These are phyloP conservation scores for Aspergillus bridgeri DNA, from an alignment of 495 filamentous ascomycete species.

Conservation along the genomic window DNA sequence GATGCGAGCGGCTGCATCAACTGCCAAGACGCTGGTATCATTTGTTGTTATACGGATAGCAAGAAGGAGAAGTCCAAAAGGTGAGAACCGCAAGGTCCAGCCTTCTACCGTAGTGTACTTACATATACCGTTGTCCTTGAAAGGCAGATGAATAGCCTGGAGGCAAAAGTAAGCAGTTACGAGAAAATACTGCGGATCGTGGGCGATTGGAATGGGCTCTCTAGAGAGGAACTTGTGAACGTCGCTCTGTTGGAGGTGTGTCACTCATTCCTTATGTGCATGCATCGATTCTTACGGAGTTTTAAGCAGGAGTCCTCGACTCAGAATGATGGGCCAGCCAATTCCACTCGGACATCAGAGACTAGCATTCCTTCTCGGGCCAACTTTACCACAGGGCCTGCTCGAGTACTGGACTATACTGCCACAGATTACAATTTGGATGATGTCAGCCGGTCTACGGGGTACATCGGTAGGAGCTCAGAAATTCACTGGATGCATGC, in stretches of 20 bases:
- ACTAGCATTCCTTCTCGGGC: not conserved
- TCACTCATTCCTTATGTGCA: not conserved
- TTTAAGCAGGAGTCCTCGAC: slow-evolving; percentile 25
- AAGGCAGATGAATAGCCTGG: slow-evolving; percentile 49
- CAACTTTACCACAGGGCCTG: not conserved
- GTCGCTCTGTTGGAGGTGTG: slow-evolving; percentile 35
- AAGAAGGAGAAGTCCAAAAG: slow-evolving; percentile 56
- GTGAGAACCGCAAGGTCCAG: slow-evolving; percentile 24
- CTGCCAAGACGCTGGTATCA: slow-evolving; percentile 47
- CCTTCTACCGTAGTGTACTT: not conserved
- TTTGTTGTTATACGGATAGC: slow-evolving; percentile 54
- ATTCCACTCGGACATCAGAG: not conserved
- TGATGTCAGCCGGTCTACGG: slow-evolving; percentile 43
- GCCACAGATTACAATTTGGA: slow-evolving; percentile 57
- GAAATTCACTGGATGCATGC: slow-evolving; percentile 58
- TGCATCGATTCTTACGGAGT: slow-evolving; percentile 6
- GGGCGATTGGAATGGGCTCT: slow-evolving; percentile 36
- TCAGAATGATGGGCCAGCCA: not conserved
- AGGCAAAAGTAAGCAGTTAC: slow-evolving; percentile 47
- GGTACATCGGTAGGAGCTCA: slow-evolving; percentile 60
- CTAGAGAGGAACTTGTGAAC: slow-evolving; percentile 39
- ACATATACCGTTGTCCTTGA: not conserved
- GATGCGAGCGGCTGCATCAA: slow-evolving; percentile 53
- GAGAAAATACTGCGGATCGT: slow-evolving; percentile 41
- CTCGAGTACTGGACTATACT: slow-evolving; percentile 50